Evolutionary conservation across 2,329 filamentous ascomycete species (phyloP), one percentile per base, ranked within the genome.

Genomic region (Claviceps arundinis): DNA sequence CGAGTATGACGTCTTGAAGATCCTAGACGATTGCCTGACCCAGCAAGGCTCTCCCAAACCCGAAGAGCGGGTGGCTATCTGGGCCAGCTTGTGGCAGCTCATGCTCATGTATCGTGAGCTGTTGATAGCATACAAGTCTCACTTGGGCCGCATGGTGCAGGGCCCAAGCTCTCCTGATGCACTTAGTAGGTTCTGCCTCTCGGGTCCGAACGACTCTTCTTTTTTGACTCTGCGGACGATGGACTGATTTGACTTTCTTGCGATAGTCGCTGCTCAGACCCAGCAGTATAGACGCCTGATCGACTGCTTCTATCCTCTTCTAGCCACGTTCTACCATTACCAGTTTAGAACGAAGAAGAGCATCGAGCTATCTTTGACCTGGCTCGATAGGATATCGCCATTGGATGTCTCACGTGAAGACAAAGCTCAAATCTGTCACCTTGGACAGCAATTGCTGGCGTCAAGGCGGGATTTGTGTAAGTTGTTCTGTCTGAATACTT

Each of bases 1-100:
- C 26, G 70, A 71, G 58, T 61, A 65, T 48, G 66, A 71, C 52
- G 65, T 73, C 38, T 61, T 71, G 48, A 67, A 64, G 55, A 64
- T 67, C 40, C 62, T 72, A 26, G 70, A 72, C 49, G 66, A 67
- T 30, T 66, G 63, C 42, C 60, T 72, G 37, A 59, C 61, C 6
- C 70, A 71, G 47, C 63, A 69, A 48, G 63, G 64, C 11, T 63
- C 70, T 24, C 65, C 70, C 13, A 65, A 67, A 57, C 55, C 61
- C 1, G 60, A 69, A 14, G 71, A 72, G 50, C 67, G 65, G 48
- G 60, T 74, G 53, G 67, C 69, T n/a, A 58, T 76, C 22, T 76
- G 73, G 72, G 70, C 67, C 16, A 70, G 68, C 58, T 60, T 75
- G 60, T 76, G 74, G 73, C 71, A 75, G 55, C 60, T 75, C 52